Base-by-base conservation (phyloP, 2,329 filamentous ascomycete genomes). In the Aspergillus novofumigatus region DNA sequence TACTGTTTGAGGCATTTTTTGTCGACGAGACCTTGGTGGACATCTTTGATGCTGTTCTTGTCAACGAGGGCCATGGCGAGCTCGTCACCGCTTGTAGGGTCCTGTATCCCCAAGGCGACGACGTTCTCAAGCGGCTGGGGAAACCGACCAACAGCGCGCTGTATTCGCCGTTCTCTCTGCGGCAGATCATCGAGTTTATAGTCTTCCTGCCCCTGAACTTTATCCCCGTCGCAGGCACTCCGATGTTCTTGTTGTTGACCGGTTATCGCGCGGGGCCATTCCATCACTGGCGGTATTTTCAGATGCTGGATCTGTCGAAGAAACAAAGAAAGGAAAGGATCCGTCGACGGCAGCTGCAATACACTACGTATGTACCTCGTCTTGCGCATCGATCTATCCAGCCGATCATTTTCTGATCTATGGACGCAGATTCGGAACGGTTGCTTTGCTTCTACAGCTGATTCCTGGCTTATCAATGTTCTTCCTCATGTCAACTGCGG, bases 381-480 rank as follows among this genome's bases (percentile, higher is more conserved):
- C 52, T 25, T 25, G 26, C 20, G 9, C 8, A 26, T 17, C 54
- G 2, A 50, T 51, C 45, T 28, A 8, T 4, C 42, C 50, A 14
- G 53, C 20, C 38, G 10, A 38, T 25, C 14, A 8, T 17, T 11
- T 51, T 29, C 54, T 51, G 50, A 61, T 42, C 10, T 11, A 11
- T 4, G 20, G 49, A 14, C 23, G 6, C 57, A 84, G 82, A 69
- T 97, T 97, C 69, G 94, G 94, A 17, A 91, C 89, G 0, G 81
- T 94, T 3, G 90, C 92, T 51, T 85, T 97, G 77, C 72, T 91
- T 6, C 75, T 97, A 28, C 91, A 97, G 75, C 82, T 97, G n/a
- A 81, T 97, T 8, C 94, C 94, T 1, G 82, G 93, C 11, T 75
- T 97, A 51, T 95, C 90, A n/a, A 95, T 99, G 81, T 86, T 97